A percentile compares a stretch with the other conserved stretches of the same genome.
phyloP scores from a whole-genome alignment of 495 filamentous ascomycete genomes.

The Penicillium pulvis region DNA sequence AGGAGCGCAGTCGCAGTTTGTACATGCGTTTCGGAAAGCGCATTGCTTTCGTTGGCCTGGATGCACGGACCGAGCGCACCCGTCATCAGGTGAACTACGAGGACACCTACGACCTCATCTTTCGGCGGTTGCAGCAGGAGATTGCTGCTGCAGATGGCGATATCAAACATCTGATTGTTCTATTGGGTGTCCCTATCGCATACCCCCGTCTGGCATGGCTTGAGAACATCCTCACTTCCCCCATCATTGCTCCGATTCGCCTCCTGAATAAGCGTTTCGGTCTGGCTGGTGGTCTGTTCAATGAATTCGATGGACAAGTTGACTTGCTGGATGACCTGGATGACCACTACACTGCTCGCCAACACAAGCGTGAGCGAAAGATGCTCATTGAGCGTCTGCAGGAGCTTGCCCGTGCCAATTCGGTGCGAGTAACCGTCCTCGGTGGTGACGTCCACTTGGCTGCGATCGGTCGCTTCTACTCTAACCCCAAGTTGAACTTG shows the following conservation, averaged over 20 bases:
- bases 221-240: constrained; percentile 83
- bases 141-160: constrained; percentile 59
- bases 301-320: constrained; percentile 86
- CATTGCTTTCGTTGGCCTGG: constrained; percentile 84
- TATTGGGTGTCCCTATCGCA: constrained; percentile 91
- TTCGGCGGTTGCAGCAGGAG: constrained; percentile 66
- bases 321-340: constrained; percentile 93
- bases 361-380: constrained; percentile 87
- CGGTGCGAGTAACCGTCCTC: constrained; percentile 80
- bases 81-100: constrained; percentile 88
- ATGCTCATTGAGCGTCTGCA: constrained; percentile 74
- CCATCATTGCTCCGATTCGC: constrained; percentile 80
- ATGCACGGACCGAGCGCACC: constrained; percentile 89
- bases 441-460: constrained; percentile 79
- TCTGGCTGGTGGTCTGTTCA: constrained; percentile 81
- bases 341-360: constrained; percentile 90
- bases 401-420: constrained; percentile 66
- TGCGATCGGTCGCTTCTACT: constrained; percentile 75
- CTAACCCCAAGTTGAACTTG: constrained; percentile 62
- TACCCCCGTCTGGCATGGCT: constrained; percentile 94
- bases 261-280: constrained; percentile 92
- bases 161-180: constrained; percentile 80
- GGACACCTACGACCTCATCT: constrained; percentile 85
- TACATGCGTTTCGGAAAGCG: constrained; percentile 82
- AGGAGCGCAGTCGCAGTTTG: constrained; percentile 76